A percentile compares a stretch with the other conserved stretches of the same genome.
These are phyloP conservation scores for Mrakia blollopis DNA, from an alignment of 768 basidiomycete genomes.

Conservation along the genomic window DNA sequence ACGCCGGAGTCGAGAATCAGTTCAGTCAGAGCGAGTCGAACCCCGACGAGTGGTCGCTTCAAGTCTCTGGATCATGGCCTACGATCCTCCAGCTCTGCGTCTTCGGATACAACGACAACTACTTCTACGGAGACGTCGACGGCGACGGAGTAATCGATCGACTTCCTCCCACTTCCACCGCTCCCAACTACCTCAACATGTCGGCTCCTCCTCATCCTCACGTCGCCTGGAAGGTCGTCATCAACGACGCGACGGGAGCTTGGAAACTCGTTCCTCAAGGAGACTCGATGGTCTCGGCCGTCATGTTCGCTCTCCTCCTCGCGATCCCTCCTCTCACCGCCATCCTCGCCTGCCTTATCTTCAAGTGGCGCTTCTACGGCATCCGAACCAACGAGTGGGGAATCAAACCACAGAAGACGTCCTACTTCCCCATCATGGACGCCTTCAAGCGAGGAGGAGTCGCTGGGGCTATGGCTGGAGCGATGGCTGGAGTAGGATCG, in stretches of 20 bases:
- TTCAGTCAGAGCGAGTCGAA: constrained; percentile 54
- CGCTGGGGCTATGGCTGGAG: constrained; percentile 11
- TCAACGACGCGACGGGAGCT: constrained; percentile 69
- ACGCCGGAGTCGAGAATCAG: constrained; percentile 66
- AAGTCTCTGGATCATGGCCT: constrained; percentile 87
- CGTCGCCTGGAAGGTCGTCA: constrained; percentile 75
- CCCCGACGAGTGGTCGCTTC: constrained; percentile 72
- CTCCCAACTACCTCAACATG: constrained; percentile 85
- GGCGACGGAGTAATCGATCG: constrained; percentile 83
- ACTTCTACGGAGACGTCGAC: constrained; percentile 86
- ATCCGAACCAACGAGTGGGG: constrained; percentile 92
- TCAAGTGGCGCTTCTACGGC: constrained; percentile 95
- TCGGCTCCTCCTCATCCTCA: constrained; percentile 83
- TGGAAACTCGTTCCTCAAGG: constrained; percentile 82
- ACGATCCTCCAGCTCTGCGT: constrained; percentile 85
- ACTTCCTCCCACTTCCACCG: constrained; percentile 73
- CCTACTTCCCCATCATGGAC: constrained; percentile 83
- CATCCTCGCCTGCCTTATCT: constrained; percentile 70
- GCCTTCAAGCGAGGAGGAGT: constrained; percentile 52
- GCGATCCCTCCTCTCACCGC: constrained; percentile 80
- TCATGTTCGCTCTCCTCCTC: constrained; percentile 79
- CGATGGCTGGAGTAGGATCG: constrained; percentile 9
- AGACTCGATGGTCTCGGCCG: constrained; percentile 68
- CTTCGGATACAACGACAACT: constrained; percentile 75
- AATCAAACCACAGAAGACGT: constrained; percentile 59